These are phyloP conservation scores for Deinandra increscens DNA, from an alignment of 129 eudicot species.

Conservation along the genomic window DNA sequence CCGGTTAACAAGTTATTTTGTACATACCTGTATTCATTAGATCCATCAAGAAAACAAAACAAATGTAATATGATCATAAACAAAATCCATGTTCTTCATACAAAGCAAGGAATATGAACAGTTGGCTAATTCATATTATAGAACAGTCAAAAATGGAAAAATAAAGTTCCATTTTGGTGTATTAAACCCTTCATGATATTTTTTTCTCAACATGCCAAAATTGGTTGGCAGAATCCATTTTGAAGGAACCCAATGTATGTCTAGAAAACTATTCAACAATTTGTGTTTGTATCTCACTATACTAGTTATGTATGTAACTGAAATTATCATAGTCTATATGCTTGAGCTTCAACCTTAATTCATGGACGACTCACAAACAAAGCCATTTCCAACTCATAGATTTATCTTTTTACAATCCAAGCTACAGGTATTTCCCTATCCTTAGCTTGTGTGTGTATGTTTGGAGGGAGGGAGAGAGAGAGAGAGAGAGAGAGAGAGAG, in stretches of 20 bases:
- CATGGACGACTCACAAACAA: no score
- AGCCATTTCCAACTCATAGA: no score
- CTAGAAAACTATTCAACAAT: background rate
- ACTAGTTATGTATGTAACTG: no score
- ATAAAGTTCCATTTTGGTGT: no score
- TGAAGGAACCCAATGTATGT: background rate
- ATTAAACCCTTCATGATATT: no score
- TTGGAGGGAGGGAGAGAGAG: no score
- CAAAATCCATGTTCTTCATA: background rate
- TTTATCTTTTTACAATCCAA: no score
- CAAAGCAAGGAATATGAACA: background rate
- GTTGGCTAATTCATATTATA: slow-evolving; percentile 1
- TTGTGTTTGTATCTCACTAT: background rate
- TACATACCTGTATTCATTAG: slow-evolving; percentile 57
- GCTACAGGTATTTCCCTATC: no score
- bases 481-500: no score
- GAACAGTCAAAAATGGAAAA: background rate
- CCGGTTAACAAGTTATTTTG: slow-evolving; percentile 83
- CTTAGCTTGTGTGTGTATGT: no score
- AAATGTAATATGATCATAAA: background rate
- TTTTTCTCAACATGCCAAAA: background rate
- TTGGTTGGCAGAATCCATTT: no score
- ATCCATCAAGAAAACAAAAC: slow-evolving; percentile 21
- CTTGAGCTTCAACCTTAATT: background rate
- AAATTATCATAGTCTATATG: background rate